Evolutionary conservation across 768 basidiomycete genomes (phyloP), one percentile per base, ranked within the genome.

Genomic region (Sporobolomyces roseus): DNA sequence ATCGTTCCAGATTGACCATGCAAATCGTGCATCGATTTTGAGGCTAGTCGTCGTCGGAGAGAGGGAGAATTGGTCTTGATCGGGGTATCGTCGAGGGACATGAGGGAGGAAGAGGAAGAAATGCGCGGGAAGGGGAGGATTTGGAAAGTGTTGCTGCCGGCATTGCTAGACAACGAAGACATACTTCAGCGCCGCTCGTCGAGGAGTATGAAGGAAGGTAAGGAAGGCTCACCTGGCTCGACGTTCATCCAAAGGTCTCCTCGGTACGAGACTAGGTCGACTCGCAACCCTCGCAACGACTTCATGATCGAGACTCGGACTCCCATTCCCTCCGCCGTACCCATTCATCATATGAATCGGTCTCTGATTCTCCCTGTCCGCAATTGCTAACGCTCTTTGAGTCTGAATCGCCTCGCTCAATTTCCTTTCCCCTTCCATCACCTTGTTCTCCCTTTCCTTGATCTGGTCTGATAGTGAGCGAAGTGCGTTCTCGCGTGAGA

Each of bases 191-290:
- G 33, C 27, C 55, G 66, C 27, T n/a, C 12, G 32, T 9, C 13
- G 17, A 41, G 38, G 17, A 41, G 38, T 9, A 17, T 9, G 38
- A 17, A 17, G 38, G 38, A 17, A 17, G 38, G 38, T 9, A 17
- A 17, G 38, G 38, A 17, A 17, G 38, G 38, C 74, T 60, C 38
- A 73, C 74, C 64, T 74, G 8, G 54, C 36, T 16, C 75, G 38
- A 27, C 73, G 33, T 38, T 76, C 75, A 29, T 75, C 74, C 17
- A 76, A 29, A 9, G 74, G 73, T 52, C 63, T 35, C 35, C 74
- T 43, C 45, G 75, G 75, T 4, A 76, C 75, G 60, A 76, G 38
- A 43, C 75, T 76, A 29, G 75, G 75, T 19, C 75, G 43, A 35
- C 73, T 74, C 33, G 75, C 75, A 2, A 75, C 75, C 41, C 74